phyloP scores from a whole-genome alignment of 2,329 filamentous ascomycete species.

The Ophiostoma piceae region DNA sequence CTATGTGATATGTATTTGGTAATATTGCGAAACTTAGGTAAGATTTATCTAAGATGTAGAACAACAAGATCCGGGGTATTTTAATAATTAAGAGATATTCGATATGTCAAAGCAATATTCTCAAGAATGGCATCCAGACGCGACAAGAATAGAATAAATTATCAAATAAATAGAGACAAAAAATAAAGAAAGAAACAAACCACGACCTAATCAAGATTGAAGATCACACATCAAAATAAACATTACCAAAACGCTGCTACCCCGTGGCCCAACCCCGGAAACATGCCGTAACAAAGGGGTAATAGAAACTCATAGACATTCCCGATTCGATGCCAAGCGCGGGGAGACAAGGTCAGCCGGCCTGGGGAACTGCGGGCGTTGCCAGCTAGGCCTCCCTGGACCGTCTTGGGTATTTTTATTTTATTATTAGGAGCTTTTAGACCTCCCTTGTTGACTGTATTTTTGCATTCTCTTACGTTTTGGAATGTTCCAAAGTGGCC shows the following conservation, averaged over 20 bases:
- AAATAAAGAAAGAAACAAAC: background rate
- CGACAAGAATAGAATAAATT: background rate
- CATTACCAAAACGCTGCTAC: background rate
- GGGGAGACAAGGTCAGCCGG: constrained; percentile 28
- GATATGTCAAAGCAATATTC: background rate
- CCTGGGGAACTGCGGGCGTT: constrained; percentile 18
- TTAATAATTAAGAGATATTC: background rate
- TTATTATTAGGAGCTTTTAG: background rate
- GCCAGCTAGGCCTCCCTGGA: constrained; percentile 13
- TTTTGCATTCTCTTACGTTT: constrained; percentile 13
- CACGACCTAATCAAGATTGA: background rate
- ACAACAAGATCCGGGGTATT: background rate
- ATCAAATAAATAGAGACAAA: background rate
- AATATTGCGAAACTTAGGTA: background rate
- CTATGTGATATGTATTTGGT: background rate
- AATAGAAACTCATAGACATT: constrained; percentile 30
- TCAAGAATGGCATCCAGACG: background rate
- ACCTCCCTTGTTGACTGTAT: background rate
- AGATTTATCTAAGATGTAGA: background rate
- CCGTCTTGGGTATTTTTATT: background rate
- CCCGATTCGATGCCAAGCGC: constrained; percentile 23
- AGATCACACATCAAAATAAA: background rate
- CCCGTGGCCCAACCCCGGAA: constrained; percentile 16
- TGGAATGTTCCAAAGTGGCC: background rate
- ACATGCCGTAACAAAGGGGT: constrained; percentile 31